A percentile compares a stretch with the other conserved stretches of the same genome.
phyloP scores from a whole-genome alignment of 78 protist species.

The Dictyostelium citrinum region DNA sequence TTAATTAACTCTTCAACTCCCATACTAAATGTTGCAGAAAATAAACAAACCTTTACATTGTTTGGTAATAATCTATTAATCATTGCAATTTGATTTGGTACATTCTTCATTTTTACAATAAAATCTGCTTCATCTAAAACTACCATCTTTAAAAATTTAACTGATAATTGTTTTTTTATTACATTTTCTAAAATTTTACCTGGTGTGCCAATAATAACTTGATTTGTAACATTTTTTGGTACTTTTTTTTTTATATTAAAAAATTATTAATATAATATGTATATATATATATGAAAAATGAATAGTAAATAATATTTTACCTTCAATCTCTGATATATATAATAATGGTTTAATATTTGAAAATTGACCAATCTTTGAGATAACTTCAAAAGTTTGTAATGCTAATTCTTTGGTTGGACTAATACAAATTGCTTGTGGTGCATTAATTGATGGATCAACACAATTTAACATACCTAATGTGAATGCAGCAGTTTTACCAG shows the following conservation, averaged over 20 bases:
- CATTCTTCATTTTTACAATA: slow-evolving; percentile 35
- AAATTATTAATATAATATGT: too few relatives aligned
- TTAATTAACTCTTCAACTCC: slow-evolving; percentile 40
- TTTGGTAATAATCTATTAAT: slow-evolving; percentile 51
- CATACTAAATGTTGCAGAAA: slow-evolving; percentile 87
- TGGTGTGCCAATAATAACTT: slow-evolving; percentile 94
- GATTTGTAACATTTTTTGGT: slow-evolving; percentile 8
- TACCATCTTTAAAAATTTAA: slow-evolving; percentile 53
- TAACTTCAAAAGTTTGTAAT: slow-evolving; percentile 52
- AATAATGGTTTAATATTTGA: slow-evolving; percentile 37
- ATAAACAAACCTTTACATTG: slow-evolving; percentile 57
- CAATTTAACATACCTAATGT: slow-evolving; percentile 82
- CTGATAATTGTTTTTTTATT: background rate
- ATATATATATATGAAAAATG: too few relatives aligned
- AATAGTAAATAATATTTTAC: too few relatives aligned
- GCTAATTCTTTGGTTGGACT: slow-evolving; percentile 86
- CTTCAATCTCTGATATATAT: background rate
- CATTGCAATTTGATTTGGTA: slow-evolving; percentile 65
- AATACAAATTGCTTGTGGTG: slow-evolving; percentile 77
- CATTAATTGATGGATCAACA: slow-evolving; percentile 18
- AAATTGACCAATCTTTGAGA: slow-evolving; percentile 30
- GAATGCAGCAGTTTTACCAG: slow-evolving; percentile 97
- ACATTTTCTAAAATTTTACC: slow-evolving; percentile 78
- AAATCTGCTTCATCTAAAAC: slow-evolving; percentile 92
- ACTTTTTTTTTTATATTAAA: slow-evolving; percentile 9